Base-by-base conservation (phyloP, 805 yeast species). In the Saccharomycopsis fodiens region DNA sequence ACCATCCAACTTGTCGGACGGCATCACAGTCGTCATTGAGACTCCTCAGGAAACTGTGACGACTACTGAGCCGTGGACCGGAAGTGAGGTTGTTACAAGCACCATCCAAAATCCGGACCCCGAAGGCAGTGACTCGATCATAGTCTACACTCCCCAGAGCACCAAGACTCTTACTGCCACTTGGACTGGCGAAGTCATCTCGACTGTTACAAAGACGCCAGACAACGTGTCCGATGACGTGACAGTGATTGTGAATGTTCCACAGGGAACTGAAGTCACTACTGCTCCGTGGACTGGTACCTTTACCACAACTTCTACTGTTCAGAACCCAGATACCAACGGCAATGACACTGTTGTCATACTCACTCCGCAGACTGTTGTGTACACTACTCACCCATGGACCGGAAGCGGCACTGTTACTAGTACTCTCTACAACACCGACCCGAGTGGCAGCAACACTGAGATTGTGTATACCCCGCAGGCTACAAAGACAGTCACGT, bases 291-390 rank as follows among this genome's bases (percentile, higher is more conserved):
- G 32, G 32, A 25, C 44, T 31, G 21, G 21, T n/a, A 50, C 56
- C 2, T 38, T 46, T 25, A 52, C 54, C 13, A 52, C 41, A 39
- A 36, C 54, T 1, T 52, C 57, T 15, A 39, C 43, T 17, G 35
- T 22, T 22, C n/a, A 47, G 46, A 15, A 23, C 39, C 20, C 44
- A 44, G 25, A 35, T 13, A 35, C 36, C 47, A 5, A 6, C 13
- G 37, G 37, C 15, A 6, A 7, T 6, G 29, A 25, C 10, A 21
- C 30, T 22, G 17, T n/a, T 39, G 19, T 23, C 17, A 17, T 23
- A 17, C 19, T 12, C 15, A 30, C 31, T 30, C 43, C 43, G 20
- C 23, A 31, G 22, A 25, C 31, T 2, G 32, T 40, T 6, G 39
- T 39, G 16, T 16, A 43, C 8, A 44, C 47, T n/a, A 40, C 43